Conservation (phyloP, 2,329 filamentous ascomycete genomes). For the Aspergillus candidus region DNA sequence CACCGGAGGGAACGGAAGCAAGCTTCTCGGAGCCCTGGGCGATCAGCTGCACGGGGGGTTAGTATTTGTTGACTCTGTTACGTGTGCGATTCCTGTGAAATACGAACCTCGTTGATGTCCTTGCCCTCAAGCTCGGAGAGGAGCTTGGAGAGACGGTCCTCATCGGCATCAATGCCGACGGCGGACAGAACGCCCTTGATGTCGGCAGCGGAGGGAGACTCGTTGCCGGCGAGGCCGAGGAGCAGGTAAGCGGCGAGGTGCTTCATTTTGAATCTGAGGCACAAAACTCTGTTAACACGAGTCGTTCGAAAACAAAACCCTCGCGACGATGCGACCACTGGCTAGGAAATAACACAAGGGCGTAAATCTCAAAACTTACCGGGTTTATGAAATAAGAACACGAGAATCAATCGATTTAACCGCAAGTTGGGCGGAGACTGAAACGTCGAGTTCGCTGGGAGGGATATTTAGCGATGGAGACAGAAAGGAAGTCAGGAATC, state of each 20-base stretch:
- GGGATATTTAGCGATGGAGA: conserved; percentile 21
- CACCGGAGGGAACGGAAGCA: conserved; percentile 92
- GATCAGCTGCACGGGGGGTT: conserved; percentile 63
- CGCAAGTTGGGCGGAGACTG: conserved; percentile 97
- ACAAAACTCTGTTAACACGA: too few species aligned
- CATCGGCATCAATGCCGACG: conserved; percentile 91
- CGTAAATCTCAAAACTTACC: conserved; percentile 17
- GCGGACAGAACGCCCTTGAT: conserved; percentile 84
- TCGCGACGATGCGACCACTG: neutral
- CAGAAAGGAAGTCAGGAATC: conserved; percentile 26
- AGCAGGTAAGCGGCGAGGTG: conserved; percentile 99
- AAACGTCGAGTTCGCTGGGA: conserved; percentile 78
- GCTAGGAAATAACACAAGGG: neutral
- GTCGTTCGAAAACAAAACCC: neutral
- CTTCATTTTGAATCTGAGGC: conserved; percentile 75
- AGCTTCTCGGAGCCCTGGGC: conserved; percentile 85
- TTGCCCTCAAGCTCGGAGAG: conserved; percentile 65
- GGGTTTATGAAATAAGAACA: conserved; percentile 37
- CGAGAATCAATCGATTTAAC: conserved; percentile 98
- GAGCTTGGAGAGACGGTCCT: conserved; percentile 78
- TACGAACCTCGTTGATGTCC: conserved; percentile 79
- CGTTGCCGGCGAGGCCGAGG: conserved; percentile 86
- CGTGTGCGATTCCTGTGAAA: neutral
- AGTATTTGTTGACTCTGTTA: conserved; percentile 10
- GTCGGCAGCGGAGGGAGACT: conserved; percentile 75